Percentiles rank a stretch among this genome's conserved stretches.
Evolutionary conservation across 176 grass and related monocot species (phyloP).

Genomic region (Sorghum bicolor): DNA sequence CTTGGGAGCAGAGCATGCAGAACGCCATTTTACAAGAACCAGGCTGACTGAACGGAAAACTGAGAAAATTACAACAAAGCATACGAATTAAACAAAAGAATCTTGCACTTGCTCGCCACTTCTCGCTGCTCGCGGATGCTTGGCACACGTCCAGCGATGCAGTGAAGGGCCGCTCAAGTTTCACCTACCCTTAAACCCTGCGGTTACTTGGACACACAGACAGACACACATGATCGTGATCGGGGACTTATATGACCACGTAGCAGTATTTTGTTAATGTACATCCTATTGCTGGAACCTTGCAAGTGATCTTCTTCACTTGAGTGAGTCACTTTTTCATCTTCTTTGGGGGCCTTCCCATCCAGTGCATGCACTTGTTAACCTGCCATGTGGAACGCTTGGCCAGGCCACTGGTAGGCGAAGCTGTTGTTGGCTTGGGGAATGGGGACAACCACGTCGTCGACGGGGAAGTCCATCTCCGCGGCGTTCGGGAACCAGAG

Average conservation of each 20-base stretch:
- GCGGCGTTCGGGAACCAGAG: constrained; percentile 26
- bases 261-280: constrained; percentile 23
- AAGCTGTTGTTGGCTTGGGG: background rate
- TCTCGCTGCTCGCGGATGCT: constrained; percentile 32
- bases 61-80: constrained; percentile 24
- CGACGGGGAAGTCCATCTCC: constrained; percentile 21
- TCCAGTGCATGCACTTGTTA: background rate
- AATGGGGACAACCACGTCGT: background rate
- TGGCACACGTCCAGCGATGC: constrained; percentile 16
- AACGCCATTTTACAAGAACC: background rate
- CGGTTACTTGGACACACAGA: background rate
- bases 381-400: constrained; percentile 22
- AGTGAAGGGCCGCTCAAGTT: constrained; percentile 42
- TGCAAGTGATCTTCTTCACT: constrained; percentile 2
- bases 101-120: constrained; percentile 44
- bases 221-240: background rate
- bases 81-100: constrained; percentile 61
- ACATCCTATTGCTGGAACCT: background rate
- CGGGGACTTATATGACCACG: background rate
- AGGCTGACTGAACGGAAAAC: background rate
- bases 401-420: constrained; percentile 1
- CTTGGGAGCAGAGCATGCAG: background rate
- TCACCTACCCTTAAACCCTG: constrained; percentile 31
- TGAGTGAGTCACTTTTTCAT: background rate
- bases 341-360: background rate